Conservation (phyloP, 2,329 filamentous ascomycete species). For the Verticillium longisporum region DNA sequence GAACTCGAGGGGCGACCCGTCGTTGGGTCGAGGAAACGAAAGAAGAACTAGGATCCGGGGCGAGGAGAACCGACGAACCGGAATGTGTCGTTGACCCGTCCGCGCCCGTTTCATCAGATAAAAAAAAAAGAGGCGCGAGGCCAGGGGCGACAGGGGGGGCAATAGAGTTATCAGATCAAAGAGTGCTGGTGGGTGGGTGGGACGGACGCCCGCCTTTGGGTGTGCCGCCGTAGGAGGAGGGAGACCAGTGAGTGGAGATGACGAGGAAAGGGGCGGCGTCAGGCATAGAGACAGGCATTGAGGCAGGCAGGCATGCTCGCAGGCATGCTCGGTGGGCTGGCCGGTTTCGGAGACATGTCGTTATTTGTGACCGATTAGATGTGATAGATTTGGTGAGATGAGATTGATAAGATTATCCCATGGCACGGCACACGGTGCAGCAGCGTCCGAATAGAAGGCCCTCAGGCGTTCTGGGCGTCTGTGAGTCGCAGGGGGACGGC, state of each 20-base stretch:
- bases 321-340: background rate
- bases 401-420: slow-evolving; percentile 4
- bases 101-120: background rate
- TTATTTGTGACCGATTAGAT: background rate
- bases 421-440: too few relatives aligned
- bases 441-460: background rate
- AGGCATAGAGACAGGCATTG: background rate
- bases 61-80: background rate
- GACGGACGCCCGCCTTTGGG: background rate
- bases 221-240: background rate
- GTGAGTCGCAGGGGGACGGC: background rate
- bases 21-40: background rate
- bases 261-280: background rate
- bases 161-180: background rate
- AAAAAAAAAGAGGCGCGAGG: background rate
- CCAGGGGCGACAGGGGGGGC: background rate
- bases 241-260: background rate
- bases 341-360: background rate
- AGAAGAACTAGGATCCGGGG: background rate
- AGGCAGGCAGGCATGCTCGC: too few relatives aligned
- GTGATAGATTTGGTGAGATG: slow-evolving; percentile 1
- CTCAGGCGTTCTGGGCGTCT: background rate
- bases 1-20: background rate
- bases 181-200: background rate
- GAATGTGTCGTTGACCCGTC: background rate